Base-by-base conservation (phyloP, 257 asterid species). In the Schizonepeta tenuifolia region DNA sequence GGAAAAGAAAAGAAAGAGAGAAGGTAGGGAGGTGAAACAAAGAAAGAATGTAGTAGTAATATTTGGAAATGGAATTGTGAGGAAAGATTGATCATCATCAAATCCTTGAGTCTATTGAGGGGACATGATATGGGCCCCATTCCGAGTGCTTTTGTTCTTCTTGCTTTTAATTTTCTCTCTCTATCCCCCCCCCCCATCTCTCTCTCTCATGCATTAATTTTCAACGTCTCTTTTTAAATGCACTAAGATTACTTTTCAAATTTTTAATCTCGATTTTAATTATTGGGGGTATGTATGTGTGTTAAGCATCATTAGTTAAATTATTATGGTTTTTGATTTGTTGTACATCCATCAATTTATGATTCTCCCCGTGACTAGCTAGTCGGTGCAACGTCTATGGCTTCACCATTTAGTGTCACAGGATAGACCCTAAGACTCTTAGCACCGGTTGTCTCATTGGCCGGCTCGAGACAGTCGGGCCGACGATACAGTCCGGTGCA, bases 91-190 rank as follows among this genome's bases (percentile, higher is more conserved):
- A 79, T 83, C 78, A 79, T 83, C 71, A 82, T 80, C 80, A 77
- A 80, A 74, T 81, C 74, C 74, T 77, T 69, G 77, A 75, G 90
- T 86, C 89, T 79, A 75, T 75, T 80, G 83, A 88, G 82, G 85
- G 68, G 96, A 90, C 94, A 82, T 77, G 76, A 38, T 22, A 77
- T 87, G 94, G 96, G 89, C 40, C 90, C 91, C 77, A 80, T 22
- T 15, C 26, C 22, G 78, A 84, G 75, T 80, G 89, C 95, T 87
- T 91, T 84, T n/a, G n/a, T n/a, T 82, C 77, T 84, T 88, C 84
- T 79, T 67, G 7, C 61, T 78, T 81, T 83, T 83, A 57, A 36
- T 77, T 65, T 11, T 12, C 9, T 35, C 11, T 31, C 65, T 15
- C 49, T 76, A 79, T 54, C 77, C 79, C 77, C 7, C 26, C 31